phyloP scores from a whole-genome alignment of 1,284 basidiomycete genomes.

The Anthracocystis panici-leucophaei region DNA sequence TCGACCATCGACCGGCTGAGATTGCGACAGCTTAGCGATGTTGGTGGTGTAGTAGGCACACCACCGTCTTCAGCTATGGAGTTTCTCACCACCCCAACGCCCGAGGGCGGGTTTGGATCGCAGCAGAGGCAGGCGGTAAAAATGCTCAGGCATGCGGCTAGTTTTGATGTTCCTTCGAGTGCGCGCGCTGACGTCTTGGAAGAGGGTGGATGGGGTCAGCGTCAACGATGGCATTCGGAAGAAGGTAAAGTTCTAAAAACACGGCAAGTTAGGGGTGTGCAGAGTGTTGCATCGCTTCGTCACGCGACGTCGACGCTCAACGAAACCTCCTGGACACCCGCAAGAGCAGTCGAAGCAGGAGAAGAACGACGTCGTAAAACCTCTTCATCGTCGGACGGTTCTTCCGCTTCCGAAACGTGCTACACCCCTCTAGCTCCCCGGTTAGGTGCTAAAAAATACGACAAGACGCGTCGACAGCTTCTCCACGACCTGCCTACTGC shows the following conservation, averaged over 20 bases:
- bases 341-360: background rate
- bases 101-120: background rate
- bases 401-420: slow-evolving; percentile 12
- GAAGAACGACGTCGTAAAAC: slow-evolving; percentile 5
- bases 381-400: slow-evolving; percentile 9
- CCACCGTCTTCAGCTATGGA: slow-evolving; percentile 29
- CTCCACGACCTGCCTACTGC: background rate
- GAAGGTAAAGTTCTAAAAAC: background rate
- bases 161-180: slow-evolving; percentile 6
- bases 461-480: slow-evolving; percentile 14
- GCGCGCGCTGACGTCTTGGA: too few species aligned
- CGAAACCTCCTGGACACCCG: background rate
- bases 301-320: slow-evolving; percentile 9
- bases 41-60: background rate
- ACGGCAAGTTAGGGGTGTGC: background rate
- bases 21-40: background rate
- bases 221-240: slow-evolving; percentile 27
- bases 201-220: slow-evolving; percentile 2
- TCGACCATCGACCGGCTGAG: too few species aligned
- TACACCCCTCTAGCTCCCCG: slow-evolving; percentile 27
- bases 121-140: background rate
- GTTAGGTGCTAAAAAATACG: slow-evolving; percentile 26
- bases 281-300: slow-evolving; percentile 7
- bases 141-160: slow-evolving; percentile 9
- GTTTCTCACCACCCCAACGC: slow-evolving; percentile 14